Base-by-base conservation (phyloP, 2,329 filamentous ascomycete genomes). In the Arthroderma sp. region DNA sequence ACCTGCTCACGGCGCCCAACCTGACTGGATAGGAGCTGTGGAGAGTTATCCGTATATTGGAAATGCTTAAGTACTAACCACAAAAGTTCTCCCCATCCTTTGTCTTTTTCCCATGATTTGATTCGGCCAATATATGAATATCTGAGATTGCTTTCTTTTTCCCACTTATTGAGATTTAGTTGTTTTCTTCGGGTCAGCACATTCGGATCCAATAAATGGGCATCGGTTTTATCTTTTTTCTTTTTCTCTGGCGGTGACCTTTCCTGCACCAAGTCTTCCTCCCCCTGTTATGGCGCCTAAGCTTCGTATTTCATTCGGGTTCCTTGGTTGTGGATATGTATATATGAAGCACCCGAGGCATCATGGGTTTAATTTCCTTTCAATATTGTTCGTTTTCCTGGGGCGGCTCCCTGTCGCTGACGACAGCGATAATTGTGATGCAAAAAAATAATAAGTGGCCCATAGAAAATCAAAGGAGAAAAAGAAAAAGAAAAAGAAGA, bases 11-110 rank as follows among this genome's bases (percentile, higher is more conserved):
- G 2, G 28, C 25, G 47, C 25, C 41, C 39, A 59, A 49, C 28
- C 25, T 56, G 54, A 49, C 38, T 47, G n/a, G 19, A 55, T 31
- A 23, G 31, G 17, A 39, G 54, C 54, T 49, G 56, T 55, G 58
- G 54, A 9, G 11, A 56, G 47, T 51, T 35, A 19, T 2, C 47
- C 25, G 33, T 4, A 51, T n/a, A 51, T 17, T 33, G 41, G 21
- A 28, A 25, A 47, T 47, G 41, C 41, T 47, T 47, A 28, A 25
- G 25, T 47, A 19, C 41, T 47, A 25, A 23, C 25, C 25, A 19
- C 17, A 43, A 19, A 43, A 31, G 7, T 7, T 3, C 3, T 31
- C 25, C 9, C 15, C 23, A 25, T 47, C n/a, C 47, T 51, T 33
- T 51, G 47, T 31, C n/a, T 11, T n/a, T 15, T 51, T 31, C 25